Evolutionary conservation across 164 flowering plant genomes (phyloP).

Genomic region (Kalanchoe fedtschenkoi): DNA sequence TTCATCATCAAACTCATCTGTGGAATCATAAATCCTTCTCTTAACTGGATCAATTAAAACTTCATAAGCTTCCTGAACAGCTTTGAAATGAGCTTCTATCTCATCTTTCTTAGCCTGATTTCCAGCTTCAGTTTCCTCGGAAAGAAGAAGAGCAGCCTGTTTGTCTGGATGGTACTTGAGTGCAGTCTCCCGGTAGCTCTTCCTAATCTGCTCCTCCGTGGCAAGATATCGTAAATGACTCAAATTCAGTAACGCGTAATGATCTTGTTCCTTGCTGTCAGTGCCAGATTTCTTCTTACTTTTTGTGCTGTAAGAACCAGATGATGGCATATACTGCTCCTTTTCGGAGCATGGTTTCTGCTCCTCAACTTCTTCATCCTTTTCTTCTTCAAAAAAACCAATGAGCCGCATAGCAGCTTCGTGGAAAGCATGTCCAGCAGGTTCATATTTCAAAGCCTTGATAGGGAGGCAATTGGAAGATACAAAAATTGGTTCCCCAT

Average conservation of each 20-base stretch:
- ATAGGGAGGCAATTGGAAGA: slow-evolving; percentile 71
- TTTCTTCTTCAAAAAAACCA: slow-evolving; percentile 40
- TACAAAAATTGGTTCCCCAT: slow-evolving; percentile 62
- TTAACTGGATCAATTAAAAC: slow-evolving; percentile 69
- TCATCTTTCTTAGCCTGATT: slow-evolving; percentile 85
- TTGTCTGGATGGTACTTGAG: slow-evolving; percentile 41
- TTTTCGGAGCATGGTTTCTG: slow-evolving; percentile 27
- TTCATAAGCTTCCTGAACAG: slow-evolving; percentile 86
- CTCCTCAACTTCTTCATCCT: slow-evolving; percentile 21
- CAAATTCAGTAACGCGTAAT: slow-evolving; percentile 82
- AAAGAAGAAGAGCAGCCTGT: slow-evolving; percentile 58
- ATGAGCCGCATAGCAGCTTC: slow-evolving; percentile 49
- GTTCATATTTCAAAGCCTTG: slow-evolving; percentile 56
- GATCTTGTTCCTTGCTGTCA: slow-evolving; percentile 64
- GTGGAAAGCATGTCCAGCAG: slow-evolving; percentile 87
- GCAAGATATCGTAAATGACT: slow-evolving; percentile 75
- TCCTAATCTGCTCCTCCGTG: slow-evolving; percentile 45
- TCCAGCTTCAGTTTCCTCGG: slow-evolving; percentile 78
- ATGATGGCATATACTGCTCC: slow-evolving; percentile 47
- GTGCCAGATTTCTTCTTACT: slow-evolving; percentile 70
- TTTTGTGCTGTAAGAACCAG: slow-evolving; percentile 65
- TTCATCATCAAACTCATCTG: slow-evolving; percentile 96
- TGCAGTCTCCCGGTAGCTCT: slow-evolving; percentile 50
- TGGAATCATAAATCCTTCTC: slow-evolving; percentile 87
- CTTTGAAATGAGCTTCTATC: slow-evolving; percentile 72